phyloP scores from a whole-genome alignment of 1,284 basidiomycete species.

The Cryptococcus jaspeensis region DNA sequence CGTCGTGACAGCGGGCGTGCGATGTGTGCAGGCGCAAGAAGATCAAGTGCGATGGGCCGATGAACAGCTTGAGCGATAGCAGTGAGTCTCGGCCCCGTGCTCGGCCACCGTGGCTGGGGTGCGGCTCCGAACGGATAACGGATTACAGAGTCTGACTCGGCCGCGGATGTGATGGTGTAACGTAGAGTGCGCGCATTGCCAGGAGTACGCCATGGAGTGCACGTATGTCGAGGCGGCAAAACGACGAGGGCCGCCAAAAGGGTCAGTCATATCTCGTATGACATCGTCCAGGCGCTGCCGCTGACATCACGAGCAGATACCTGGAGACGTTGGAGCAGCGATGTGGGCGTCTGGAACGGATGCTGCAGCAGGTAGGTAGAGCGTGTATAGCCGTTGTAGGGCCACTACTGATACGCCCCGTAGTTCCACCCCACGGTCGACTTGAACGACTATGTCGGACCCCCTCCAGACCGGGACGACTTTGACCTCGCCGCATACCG shows the following conservation, averaged over 20 bases:
- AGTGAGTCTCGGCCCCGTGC: conserved; percentile 24
- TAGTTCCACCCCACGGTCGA: conserved; percentile 69
- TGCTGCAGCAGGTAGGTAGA: conserved; percentile 59
- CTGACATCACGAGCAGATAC: conserved; percentile 58
- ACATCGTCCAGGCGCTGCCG: neutral
- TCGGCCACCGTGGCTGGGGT: too few relatives aligned
- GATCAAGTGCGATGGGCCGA: conserved; percentile 52
- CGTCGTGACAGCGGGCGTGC: conserved; percentile 48
- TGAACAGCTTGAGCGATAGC: conserved; percentile 36
- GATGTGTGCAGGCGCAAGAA: conserved; percentile 50
- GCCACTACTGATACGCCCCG: too few relatives aligned
- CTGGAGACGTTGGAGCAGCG: conserved; percentile 70
- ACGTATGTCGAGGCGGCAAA: conserved; percentile 72
- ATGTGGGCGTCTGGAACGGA: conserved; percentile 68
- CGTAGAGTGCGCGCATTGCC: conserved; percentile 69
- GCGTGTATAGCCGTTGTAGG: neutral
- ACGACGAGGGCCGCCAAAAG: conserved; percentile 82
- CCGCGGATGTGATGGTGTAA: too few relatives aligned
- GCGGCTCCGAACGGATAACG: too few relatives aligned
- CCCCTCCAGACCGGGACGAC: conserved; percentile 65
- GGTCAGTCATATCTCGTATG: conserved; percentile 56
- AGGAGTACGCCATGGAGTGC: conserved; percentile 68
- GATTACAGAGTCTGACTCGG: too few relatives aligned
- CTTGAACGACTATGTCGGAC: conserved; percentile 66
- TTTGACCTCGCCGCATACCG: conserved; percentile 58